Conservation (phyloP, 208 protist genomes). For the Blastocrithidia nonstop region DNA sequence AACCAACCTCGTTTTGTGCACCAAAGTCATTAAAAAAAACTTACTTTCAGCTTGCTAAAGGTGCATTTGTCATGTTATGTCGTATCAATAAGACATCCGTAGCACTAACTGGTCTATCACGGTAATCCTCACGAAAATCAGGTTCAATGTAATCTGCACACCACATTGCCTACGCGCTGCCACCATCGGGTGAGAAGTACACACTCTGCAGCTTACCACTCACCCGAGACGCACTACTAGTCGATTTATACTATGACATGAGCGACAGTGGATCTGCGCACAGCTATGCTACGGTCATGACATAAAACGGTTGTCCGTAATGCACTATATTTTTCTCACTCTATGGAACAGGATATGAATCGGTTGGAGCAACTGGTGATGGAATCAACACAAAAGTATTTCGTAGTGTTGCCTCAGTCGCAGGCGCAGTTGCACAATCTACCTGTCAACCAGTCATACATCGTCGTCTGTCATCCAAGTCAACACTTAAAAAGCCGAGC, state of each 20-base stretch:
- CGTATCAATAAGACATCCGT: slow-evolving; percentile 52
- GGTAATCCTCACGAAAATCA: slow-evolving; percentile 72
- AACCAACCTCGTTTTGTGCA: slow-evolving; percentile 61
- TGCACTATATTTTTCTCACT: slow-evolving; percentile 76
- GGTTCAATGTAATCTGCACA: slow-evolving; percentile 48
- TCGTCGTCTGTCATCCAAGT: slow-evolving; percentile 56
- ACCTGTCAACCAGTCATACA: slow-evolving; percentile 49
- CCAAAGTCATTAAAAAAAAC: slow-evolving; percentile 81
- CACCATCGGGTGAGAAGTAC: slow-evolving; percentile 70
- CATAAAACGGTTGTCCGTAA: slow-evolving; percentile 80
- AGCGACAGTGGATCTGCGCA: slow-evolving; percentile 62
- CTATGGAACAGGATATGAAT: slow-evolving; percentile 43
- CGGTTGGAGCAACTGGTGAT: slow-evolving; percentile 42
- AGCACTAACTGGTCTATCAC: slow-evolving; percentile 60
- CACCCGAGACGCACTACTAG: slow-evolving; percentile 42
- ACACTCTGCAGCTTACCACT: slow-evolving; percentile 61
- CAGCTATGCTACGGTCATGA: slow-evolving; percentile 58
- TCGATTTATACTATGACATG: slow-evolving; percentile 44
- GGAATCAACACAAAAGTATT: slow-evolving; percentile 61
- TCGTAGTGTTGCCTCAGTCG: slow-evolving; percentile 40
- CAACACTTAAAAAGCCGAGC: slow-evolving; percentile 60
- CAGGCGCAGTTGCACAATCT: slow-evolving; percentile 15
- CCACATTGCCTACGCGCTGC: slow-evolving; percentile 52
- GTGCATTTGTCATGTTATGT: slow-evolving; percentile 64
- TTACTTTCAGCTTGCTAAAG: slow-evolving; percentile 42